These are phyloP conservation scores for Tuber indicum DNA, from an alignment of 495 filamentous ascomycete genomes.

Conservation along the genomic window DNA sequence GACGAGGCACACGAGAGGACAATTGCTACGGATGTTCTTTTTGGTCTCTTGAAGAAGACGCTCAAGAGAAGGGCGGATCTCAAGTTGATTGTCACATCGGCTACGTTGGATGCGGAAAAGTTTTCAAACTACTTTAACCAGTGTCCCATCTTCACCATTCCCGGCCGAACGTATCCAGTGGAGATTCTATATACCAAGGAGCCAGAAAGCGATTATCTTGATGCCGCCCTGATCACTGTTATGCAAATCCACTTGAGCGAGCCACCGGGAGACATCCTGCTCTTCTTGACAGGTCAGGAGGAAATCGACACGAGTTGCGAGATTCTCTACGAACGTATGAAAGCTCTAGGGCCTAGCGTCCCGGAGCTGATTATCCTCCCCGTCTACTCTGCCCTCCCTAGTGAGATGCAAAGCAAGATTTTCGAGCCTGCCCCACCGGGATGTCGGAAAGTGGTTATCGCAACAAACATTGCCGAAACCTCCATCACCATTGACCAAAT, in stretches of 20 bases:
- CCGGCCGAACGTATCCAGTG: slow-evolving; percentile 88
- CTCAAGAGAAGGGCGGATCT: slow-evolving; percentile 77
- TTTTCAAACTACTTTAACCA: slow-evolving; percentile 93
- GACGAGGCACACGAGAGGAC: slow-evolving; percentile 98
- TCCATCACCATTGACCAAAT: slow-evolving; percentile 97
- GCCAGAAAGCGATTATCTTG: slow-evolving; percentile 92
- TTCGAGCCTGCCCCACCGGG: slow-evolving; percentile 90
- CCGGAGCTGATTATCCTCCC: slow-evolving; percentile 90
- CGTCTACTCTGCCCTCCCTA: slow-evolving; percentile 86
- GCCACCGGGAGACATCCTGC: slow-evolving; percentile 79
- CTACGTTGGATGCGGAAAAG: slow-evolving; percentile 94
- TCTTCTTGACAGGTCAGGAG: slow-evolving; percentile 95
- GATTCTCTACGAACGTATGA: slow-evolving; percentile 92
- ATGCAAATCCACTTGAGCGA: slow-evolving; percentile 98
- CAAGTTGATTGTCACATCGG: slow-evolving; percentile 91
- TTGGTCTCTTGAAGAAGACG: slow-evolving; percentile 91
- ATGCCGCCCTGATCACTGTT: slow-evolving; percentile 88
- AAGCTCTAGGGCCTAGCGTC: slow-evolving; percentile 80
- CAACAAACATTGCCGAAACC: slow-evolving; percentile 97
- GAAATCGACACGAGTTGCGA: slow-evolving; percentile 96
- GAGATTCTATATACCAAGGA: slow-evolving; percentile 91
- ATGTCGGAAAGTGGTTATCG: slow-evolving; percentile 90
- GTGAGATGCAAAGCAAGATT: slow-evolving; percentile 87
- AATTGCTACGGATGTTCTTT: slow-evolving; percentile 91
- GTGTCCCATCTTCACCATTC: slow-evolving; percentile 93